phyloP scores from a whole-genome alignment of 345 rosid species.

The Euclidium syriacum region DNA sequence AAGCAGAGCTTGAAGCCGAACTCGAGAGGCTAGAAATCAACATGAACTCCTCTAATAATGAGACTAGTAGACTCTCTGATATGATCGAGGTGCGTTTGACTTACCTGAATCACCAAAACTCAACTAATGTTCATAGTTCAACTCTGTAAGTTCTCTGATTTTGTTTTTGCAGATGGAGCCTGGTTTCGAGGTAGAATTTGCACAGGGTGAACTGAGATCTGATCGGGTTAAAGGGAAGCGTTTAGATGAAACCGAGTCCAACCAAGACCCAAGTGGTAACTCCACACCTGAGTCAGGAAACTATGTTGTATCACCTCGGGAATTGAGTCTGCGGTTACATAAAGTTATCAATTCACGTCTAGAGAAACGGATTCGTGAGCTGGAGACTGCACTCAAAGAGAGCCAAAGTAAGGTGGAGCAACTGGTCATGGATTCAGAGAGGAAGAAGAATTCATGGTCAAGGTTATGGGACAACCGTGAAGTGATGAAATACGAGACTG shows the following conservation, averaged over 20 bases:
- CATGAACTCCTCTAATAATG: conserved; percentile 43
- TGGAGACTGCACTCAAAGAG: conserved; percentile 65
- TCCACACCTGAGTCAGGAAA: conserved; percentile 51
- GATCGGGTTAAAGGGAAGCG: conserved; percentile 22
- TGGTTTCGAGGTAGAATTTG: conserved; percentile 49
- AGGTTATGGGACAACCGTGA: conserved; percentile 30
- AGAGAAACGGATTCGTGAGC: conserved; percentile 59
- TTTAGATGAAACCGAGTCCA: conserved; percentile 35
- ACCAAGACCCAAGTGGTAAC: conserved; percentile 51
- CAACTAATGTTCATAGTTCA: background rate
- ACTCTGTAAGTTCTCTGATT: background rate
- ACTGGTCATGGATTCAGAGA: conserved; percentile 43
- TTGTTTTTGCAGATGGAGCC: conserved; percentile 56
- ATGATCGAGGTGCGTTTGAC: conserved; percentile 45
- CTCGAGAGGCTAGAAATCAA: conserved; percentile 81
- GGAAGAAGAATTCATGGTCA: conserved; percentile 33
- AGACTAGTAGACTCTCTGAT: conserved; percentile 39
- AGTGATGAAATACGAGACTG: conserved; percentile 23
- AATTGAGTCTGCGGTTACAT: conserved; percentile 67
- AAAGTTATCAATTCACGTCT: conserved; percentile 70
- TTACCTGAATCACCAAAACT: background rate
- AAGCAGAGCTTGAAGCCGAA: conserved; percentile 98
- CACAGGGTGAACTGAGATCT: conserved; percentile 56
- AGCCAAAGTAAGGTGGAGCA: conserved; percentile 59
- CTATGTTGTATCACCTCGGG: conserved; percentile 70